Conservation (phyloP, 352 stramenopile genomes). For the Elongisporangium prolatum region DNA sequence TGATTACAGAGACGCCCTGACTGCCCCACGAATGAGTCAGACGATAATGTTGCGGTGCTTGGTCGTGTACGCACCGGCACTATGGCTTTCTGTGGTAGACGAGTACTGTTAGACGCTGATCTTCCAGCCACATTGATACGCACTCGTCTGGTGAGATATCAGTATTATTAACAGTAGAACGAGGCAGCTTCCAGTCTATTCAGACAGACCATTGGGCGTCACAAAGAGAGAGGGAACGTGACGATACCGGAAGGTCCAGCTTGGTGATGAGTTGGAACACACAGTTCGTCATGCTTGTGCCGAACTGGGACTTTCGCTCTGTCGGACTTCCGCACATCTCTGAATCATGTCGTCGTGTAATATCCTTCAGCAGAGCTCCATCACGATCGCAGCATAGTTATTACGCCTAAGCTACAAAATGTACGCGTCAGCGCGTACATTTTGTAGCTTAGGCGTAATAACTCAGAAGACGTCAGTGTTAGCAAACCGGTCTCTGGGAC, state of each 20-base stretch:
- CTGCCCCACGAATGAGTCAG: neutral
- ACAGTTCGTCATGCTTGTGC: neutral
- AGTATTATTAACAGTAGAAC: too few relatives aligned
- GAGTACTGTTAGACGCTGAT: too few relatives aligned
- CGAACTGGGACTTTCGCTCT: too few relatives aligned
- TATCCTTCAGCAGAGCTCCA: too few relatives aligned
- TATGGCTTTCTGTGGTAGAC: neutral
- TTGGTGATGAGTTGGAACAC: neutral
- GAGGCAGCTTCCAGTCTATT: neutral
- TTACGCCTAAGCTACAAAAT: too few relatives aligned
- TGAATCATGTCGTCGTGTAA: too few relatives aligned
- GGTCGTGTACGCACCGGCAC: neutral
- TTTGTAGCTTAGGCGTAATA: too few relatives aligned
- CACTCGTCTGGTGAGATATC: neutral
- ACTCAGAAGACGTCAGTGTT: too few relatives aligned
- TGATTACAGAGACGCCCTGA: neutral
- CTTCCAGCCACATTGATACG: neutral
- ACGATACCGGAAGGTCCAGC: neutral
- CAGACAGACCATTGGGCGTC: neutral
- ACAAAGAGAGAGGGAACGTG: neutral
- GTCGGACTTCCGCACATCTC: too few relatives aligned
- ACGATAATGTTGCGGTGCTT: neutral
- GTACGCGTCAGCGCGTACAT: too few relatives aligned
- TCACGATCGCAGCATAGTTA: too few relatives aligned
- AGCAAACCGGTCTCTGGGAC: too few relatives aligned